These are phyloP conservation scores for Eucalyptus caleyi DNA, from an alignment of 345 rosid genomes.

Conservation along the genomic window DNA sequence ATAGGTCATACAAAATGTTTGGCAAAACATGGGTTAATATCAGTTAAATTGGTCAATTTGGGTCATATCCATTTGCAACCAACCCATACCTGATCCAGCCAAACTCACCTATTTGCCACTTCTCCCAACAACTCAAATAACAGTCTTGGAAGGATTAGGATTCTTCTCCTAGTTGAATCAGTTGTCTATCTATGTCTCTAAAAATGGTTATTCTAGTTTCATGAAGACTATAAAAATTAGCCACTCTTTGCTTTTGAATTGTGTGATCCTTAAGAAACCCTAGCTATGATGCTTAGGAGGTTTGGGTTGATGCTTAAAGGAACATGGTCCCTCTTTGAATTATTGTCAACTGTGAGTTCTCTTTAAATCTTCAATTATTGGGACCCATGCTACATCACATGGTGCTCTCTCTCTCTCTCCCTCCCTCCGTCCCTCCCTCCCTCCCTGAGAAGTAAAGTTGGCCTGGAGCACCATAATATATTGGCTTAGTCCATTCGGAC, in stretches of 20 bases:
- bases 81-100: not conserved
- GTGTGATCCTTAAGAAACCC: not conserved
- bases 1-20: not conserved
- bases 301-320: not conserved
- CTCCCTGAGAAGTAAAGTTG: not conserved
- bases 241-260: not conserved
- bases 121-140: not conserved
- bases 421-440: not conserved
- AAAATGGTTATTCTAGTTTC: not conserved
- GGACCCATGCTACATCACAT: not conserved
- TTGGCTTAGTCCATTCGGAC: not conserved
- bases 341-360: not conserved
- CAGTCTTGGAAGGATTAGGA: not conserved
- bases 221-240: not conserved
- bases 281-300: not conserved
- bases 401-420: not conserved
- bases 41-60: not conserved
- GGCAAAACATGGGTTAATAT: not conserved
- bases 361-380: not conserved
- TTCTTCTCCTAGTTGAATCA: not conserved
- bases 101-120: not conserved
- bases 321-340: not conserved
- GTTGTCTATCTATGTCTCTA: not conserved
- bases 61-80: not conserved
- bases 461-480: not conserved